Evolutionary conservation across 75 land plant genomes (phyloP), one percentile per base, ranked within the genome.

Genomic region (Cryptomeria japonica): DNA sequence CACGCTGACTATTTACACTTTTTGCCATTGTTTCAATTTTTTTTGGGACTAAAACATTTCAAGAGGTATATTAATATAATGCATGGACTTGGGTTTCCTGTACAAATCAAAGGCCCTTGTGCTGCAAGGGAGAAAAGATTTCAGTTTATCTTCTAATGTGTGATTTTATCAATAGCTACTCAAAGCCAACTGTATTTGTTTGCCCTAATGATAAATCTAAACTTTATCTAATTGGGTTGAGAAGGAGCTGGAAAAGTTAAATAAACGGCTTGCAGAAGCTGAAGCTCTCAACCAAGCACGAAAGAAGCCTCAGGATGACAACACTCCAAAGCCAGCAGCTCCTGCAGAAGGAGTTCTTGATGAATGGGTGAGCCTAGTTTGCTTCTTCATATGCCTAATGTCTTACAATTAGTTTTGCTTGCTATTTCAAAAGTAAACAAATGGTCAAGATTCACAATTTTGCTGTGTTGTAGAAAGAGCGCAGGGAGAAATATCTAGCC

Each of bases 191-290:
- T n/a, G 47, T 82, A 9, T 82, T 8, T 80, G 14, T 32, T 5
- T 80, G 51, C 44, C n/a, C 47, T n/a, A 39, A 82, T 12, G 51
- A 46, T 2, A 82, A 46, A 82, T 82, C 32, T 82, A 46, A 46
- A 64, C 8, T 64, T 51, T 51, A 51, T 80, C 42, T 80, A 80
- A 14, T 80, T 80, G 44, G 32, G 47, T 80, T 39, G 84, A 28
- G 70, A 86, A 95, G 96, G 95, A 97, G 68, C 70, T 98, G 88
- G 99, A 97, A 31, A 98, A 94, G 87, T 91, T 96, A 3, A 91
- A 94, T n/a, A 93, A 92, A 46, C 94, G 94, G 38, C 86, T 98
- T 73, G 99, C 94, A 32, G 99, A 98, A 87, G 99, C 99, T 25
- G 99, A 98, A 42, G 97, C 99, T 49, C 93, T 85, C 42, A 64